Base-by-base conservation (phyloP, 2,329 filamentous ascomycete species). In the Drechmeria coniospora region DNA sequence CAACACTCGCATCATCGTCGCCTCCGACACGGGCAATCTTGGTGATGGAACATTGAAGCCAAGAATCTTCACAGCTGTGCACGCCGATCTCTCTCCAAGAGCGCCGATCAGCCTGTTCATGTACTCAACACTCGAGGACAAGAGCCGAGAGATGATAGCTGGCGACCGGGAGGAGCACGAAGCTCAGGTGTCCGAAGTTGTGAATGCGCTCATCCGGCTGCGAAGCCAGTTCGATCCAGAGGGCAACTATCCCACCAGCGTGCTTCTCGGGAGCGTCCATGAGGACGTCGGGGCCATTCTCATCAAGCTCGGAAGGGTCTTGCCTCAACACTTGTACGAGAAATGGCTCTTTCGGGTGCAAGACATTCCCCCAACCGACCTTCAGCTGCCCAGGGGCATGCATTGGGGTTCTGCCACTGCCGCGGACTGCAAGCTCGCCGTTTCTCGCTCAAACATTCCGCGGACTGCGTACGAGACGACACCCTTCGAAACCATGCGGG, bases 91-190 rank as follows among this genome's bases (percentile, higher is more conserved):
- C 13, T 63, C 63, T 4, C 59, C 58, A 29, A 59, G 62, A 0
- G 70, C 68, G 0, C 74, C 78, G 43, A 79, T 76, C 0, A 65
- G 79, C 35, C 53, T 71, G 17, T 79, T 68, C 65, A 41, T 79
- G 2, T 79, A 74, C 45, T 61, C 57, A 1, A 63, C 62, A 0
- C 41, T 67, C 3, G 64, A 73, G 33, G 47, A 53, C 31, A 29
- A 34, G 1, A 21, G 24, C 6, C 23, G 25, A 22, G 36, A 10
- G 19, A 30, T 15, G 15, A 25, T 12, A 10, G 6, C 28, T 2
- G 20, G 26, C 15, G 16, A 34, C 4, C 29, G 31, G 6, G 19
- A 27, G 0, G 41, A 41, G n/a, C 51, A 51, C 25, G 44, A 51
- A 14, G 29, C 33, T 11, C 56, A 61, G 26, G 34, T 61, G 7